Base-by-base conservation (phyloP, 163 green algal genomes). In the Scenedesmus sp. region DNA sequence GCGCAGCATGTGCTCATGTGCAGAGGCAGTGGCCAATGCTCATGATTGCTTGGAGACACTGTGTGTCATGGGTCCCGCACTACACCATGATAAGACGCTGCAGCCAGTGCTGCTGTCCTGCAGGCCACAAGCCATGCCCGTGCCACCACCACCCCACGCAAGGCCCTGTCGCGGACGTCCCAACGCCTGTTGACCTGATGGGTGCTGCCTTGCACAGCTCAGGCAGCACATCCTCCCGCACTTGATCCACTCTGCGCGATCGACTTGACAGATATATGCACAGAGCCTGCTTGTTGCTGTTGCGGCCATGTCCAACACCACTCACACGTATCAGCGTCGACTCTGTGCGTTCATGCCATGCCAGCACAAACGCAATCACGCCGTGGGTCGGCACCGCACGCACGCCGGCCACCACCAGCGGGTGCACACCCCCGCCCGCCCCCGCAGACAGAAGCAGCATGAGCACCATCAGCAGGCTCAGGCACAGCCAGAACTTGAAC, bases 341-440 rank as follows among this genome's bases (percentile, higher is more conserved):
- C 73, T 91, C 86, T 20, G 70, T 20, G 10, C 86, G 46, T 12
- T 91, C 86, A 40, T 91, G 86, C 86, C 86, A 91, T 0, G 46
- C 86, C 73, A 91, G 72, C 73, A 91, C 86, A 46, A 91, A 59
- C 18, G 86, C 86, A 68, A 91, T 86, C 33, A 91, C 51, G 18
- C 86, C 86, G 59, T 84, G 49, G 24, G 51, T 82, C 30, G 86
- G 86, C 18, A 72, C 56, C 35, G 73, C 49, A 5, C 18, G 26
- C 15, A 91, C 86, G 37, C 33, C 76, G 5, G n/a, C 35, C 13
- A 53, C 79, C 3, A 91, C 73, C 10, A 24, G 16, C 24, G 85
- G 72, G 20, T 30, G 22, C 18, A 72, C 37, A 4, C 30, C 26
- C 44, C 22, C 40, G 5, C 44, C 68, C 51, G 30, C 43, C 35